Evolutionary conservation across 495 filamentous ascomycete species (phyloP).

Genomic region (Podospora conica): DNA sequence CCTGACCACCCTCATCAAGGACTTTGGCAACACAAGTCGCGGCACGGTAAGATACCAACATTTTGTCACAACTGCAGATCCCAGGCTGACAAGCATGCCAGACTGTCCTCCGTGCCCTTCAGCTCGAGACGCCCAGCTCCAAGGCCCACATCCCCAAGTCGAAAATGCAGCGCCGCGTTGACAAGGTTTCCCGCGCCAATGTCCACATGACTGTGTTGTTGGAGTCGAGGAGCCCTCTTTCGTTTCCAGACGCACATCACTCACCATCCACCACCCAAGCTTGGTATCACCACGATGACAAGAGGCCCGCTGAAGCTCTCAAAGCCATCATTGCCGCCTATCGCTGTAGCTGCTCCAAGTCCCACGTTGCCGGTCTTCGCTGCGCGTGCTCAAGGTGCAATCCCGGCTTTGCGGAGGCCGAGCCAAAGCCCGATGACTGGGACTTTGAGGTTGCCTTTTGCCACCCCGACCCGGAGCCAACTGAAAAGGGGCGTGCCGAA

Average conservation of each 20-base stretch:
- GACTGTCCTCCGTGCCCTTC: neutral
- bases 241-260: neutral
- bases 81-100: neutral
- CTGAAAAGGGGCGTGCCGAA: neutral
- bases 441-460: neutral
- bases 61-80: neutral
- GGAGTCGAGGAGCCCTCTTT: neutral
- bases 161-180: slow-evolving; percentile 1
- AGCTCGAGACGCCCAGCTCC: neutral
- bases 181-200: slow-evolving; percentile 1
- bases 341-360: neutral
- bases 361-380: neutral
- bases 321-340: neutral
- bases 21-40: neutral
- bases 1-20: neutral
- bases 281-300: neutral
- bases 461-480: neutral
- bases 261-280: neutral
- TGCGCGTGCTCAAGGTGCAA: neutral
- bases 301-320: neutral
- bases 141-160: neutral
- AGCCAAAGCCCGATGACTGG: slow-evolving; percentile 4
- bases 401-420: neutral
- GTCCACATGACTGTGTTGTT: neutral
- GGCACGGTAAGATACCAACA: neutral